Conservation (phyloP, 2,329 filamentous ascomycete genomes). For the Venturia oleaginea region DNA sequence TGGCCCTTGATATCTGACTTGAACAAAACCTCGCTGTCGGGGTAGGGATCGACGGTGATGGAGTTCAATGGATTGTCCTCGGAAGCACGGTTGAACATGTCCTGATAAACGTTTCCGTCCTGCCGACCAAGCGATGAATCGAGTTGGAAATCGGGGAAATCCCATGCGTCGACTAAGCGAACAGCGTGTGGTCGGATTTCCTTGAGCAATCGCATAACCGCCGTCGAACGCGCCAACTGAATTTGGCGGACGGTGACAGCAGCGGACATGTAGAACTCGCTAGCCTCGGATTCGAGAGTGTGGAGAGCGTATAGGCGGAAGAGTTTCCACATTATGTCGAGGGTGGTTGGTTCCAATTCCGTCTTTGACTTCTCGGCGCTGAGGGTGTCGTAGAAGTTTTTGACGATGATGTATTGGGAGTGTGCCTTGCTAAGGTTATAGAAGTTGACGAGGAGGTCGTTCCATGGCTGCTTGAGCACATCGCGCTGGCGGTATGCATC, state of each 20-base stretch:
- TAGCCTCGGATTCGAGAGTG: conserved; percentile 59
- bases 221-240: conserved; percentile 55
- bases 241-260: conserved; percentile 67
- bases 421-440: conserved; percentile 67
- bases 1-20: conserved; percentile 6
- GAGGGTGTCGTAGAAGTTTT: conserved; percentile 67
- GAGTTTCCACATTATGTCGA: conserved; percentile 52
- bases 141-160: conserved; percentile 69
- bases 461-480: conserved; percentile 67
- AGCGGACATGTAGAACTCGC: conserved; percentile 62
- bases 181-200: conserved; percentile 67
- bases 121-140: conserved; percentile 61
- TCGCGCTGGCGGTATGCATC: conserved; percentile 67
- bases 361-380: conserved; percentile 44
- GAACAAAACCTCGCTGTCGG: conserved; percentile 13
- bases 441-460: conserved; percentile 68
- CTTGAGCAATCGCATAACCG: conserved; percentile 60
- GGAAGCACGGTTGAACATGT: conserved; percentile 63
- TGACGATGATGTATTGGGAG: conserved; percentile 68
- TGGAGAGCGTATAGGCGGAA: conserved; percentile 58
- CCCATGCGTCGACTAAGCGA: conserved; percentile 63
- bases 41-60: conserved; percentile 61
- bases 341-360: conserved; percentile 18
- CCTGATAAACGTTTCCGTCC: conserved; percentile 70
- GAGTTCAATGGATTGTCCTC: conserved; percentile 66